These are phyloP conservation scores for Pontederia paniculata DNA, from an alignment of 176 grass and related monocot genomes.

Conservation along the genomic window DNA sequence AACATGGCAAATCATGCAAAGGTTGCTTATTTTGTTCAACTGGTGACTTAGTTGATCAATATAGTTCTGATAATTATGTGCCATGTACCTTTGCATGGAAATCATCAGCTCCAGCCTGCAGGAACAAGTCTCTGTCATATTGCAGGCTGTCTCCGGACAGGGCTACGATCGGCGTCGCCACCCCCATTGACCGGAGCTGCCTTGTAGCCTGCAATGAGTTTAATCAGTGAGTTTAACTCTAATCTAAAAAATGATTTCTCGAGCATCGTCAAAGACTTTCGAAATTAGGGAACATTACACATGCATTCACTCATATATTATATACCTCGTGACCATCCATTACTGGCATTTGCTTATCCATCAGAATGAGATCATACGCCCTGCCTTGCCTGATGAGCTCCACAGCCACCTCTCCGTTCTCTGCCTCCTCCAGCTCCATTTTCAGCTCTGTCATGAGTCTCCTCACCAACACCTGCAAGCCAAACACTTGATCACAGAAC, in stretches of 20 bases:
- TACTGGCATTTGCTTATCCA: constrained; percentile 48
- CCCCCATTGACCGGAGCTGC: constrained; percentile 40
- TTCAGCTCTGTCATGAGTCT: constrained; percentile 19
- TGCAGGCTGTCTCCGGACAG: constrained; percentile 40
- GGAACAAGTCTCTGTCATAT: constrained; percentile 46
- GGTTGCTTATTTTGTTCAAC: too few species aligned
- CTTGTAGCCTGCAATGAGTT: constrained; percentile 32
- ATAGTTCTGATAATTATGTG: too few species aligned
- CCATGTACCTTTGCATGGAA: constrained; percentile 47
- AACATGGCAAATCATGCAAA: too few species aligned
- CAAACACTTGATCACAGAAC: background rate
- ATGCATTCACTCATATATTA: too few species aligned
- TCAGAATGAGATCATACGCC: constrained; percentile 41
- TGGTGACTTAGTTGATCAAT: too few species aligned
- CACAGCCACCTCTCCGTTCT: constrained; percentile 16
- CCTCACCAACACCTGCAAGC: constrained; percentile 31
- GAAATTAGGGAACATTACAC: too few species aligned
- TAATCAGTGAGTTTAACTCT: too few species aligned
- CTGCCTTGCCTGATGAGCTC: constrained; percentile 5
- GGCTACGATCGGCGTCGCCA: constrained; percentile 48
- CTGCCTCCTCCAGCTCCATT: constrained; percentile 19
- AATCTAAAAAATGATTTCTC: too few species aligned
- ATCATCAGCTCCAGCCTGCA: constrained; percentile 44
- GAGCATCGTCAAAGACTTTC: too few species aligned
- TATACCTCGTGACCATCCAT: constrained; percentile 70